phyloP scores from a whole-genome alignment of 495 filamentous ascomycete genomes.

The Stereocaulon alpinum region DNA sequence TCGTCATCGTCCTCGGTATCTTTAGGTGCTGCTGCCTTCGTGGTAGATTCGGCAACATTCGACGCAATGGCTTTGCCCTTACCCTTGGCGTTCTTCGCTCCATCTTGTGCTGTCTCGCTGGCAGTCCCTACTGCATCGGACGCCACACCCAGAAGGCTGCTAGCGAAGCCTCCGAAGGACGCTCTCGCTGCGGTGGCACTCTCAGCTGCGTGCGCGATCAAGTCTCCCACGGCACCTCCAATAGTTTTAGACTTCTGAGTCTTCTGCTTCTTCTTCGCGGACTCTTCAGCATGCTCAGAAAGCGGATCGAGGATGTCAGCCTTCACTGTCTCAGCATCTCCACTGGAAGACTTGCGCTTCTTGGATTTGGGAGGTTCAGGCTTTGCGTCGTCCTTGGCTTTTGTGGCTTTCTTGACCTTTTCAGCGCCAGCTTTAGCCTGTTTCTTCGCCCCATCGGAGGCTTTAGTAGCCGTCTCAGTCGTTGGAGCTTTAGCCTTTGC shows the following conservation, averaged over 20 bases:
- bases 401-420: slow-evolving; percentile 9
- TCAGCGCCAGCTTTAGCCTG: slow-evolving; percentile 1
- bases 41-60: slow-evolving; percentile 22
- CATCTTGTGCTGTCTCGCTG: slow-evolving; percentile 22
- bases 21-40: slow-evolving; percentile 21
- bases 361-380: slow-evolving; percentile 15
- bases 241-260: slow-evolving; percentile 10
- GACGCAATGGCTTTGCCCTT: slow-evolving; percentile 16
- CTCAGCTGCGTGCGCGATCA: slow-evolving; percentile 17
- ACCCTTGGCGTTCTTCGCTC: slow-evolving; percentile 16
- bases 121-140: slow-evolving; percentile 9
- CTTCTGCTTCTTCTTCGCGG: slow-evolving; percentile 17
- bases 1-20: slow-evolving; percentile 27
- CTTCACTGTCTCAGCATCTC: slow-evolving; percentile 12
- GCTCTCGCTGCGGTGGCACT: slow-evolving; percentile 17
- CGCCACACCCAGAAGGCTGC: slow-evolving; percentile 8
- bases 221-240: slow-evolving; percentile 13
- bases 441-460: slow-evolving; percentile 2
- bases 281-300: slow-evolving; percentile 10
- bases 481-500: slow-evolving; percentile 3
- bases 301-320: slow-evolving; percentile 14
- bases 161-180: slow-evolving; percentile 12
- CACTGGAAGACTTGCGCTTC: slow-evolving; percentile 18
- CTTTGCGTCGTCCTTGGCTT: slow-evolving; percentile 3
- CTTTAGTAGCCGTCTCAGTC: not conserved